These are phyloP conservation scores for Zhuliangozyma blackwelliae DNA, from an alignment of 1,139 yeast genomes.

Conservation along the genomic window DNA sequence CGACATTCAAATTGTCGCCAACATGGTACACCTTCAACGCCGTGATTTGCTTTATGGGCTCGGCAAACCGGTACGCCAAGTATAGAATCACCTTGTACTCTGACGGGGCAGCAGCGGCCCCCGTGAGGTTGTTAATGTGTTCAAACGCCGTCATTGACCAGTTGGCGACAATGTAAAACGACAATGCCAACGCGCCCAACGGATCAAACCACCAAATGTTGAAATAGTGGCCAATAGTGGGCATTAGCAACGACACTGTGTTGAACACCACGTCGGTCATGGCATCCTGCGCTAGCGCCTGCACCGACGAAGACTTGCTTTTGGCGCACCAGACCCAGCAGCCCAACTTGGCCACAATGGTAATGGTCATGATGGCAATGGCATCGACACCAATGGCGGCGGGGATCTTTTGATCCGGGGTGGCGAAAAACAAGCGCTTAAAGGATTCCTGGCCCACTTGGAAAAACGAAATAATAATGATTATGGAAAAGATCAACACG, in stretches of 20 bases:
- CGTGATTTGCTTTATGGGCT: constrained; percentile 59
- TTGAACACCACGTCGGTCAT: constrained; percentile 73
- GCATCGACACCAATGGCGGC: constrained; percentile 55
- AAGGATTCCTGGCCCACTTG: constrained; percentile 70
- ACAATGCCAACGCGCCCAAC: constrained; percentile 61
- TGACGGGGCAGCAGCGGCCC: constrained; percentile 61
- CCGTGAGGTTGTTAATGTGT: constrained; percentile 71
- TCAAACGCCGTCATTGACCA: constrained; percentile 67
- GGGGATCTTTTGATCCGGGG: constrained; percentile 28
- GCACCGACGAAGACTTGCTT: constrained; percentile 65
- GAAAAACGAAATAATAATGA: constrained; percentile 66
- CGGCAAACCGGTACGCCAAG: constrained; percentile 66
- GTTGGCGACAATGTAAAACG: constrained; percentile 57
- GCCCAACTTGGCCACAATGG: constrained; percentile 55
- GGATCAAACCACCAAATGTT: constrained; percentile 69
- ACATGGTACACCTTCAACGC: constrained; percentile 72
- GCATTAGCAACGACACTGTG: constrained; percentile 65
- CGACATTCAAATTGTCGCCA: constrained; percentile 74
- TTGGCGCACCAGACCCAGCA: constrained; percentile 65
- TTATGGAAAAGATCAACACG: constrained; percentile 65
- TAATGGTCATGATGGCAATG: constrained; percentile 54
- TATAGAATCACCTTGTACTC: constrained; percentile 68
- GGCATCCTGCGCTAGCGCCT: constrained; percentile 81
- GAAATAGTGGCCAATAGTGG: constrained; percentile 51
- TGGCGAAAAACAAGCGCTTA: constrained; percentile 27